Evolutionary conservation across 495 filamentous ascomycete genomes (phyloP).

Genomic region (Chaetomium fimeti): DNA sequence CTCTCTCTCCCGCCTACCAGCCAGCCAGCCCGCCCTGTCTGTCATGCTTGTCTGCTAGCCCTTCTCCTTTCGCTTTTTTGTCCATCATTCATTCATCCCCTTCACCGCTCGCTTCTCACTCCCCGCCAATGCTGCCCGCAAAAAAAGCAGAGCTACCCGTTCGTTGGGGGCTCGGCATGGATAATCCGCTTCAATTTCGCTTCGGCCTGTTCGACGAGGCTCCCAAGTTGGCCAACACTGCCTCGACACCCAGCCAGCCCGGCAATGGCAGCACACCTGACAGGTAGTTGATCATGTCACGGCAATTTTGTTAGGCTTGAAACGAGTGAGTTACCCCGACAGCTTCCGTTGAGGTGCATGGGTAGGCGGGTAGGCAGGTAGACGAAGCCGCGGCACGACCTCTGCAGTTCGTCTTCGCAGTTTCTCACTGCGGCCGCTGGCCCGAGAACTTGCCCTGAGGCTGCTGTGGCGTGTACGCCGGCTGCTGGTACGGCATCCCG

Average conservation of each 20-base stretch:
- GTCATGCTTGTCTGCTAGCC: not conserved
- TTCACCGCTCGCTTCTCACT: not conserved
- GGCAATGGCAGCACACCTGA: not conserved
- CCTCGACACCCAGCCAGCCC: not conserved
- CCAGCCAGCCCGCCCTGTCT: too few relatives aligned
- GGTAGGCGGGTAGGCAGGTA: constrained; percentile 1
- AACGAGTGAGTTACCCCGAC: constrained; percentile 9
- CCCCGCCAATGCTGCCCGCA: not conserved
- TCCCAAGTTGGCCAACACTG: not conserved
- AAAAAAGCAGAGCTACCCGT: not conserved
- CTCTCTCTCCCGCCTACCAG: not conserved
- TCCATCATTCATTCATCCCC: not conserved
- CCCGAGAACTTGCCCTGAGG: constrained; percentile 62
- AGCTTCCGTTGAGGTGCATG: not conserved
- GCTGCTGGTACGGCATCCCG: constrained; percentile 64
- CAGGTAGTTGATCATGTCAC: not conserved
- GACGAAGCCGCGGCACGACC: constrained; percentile 4
- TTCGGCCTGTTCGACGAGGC: not conserved
- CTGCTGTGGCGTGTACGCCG: constrained; percentile 61
- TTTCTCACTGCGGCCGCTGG: constrained; percentile 37
- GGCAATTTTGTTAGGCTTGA: not conserved
- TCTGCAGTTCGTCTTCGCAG: not conserved
- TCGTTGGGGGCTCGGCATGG: not conserved
- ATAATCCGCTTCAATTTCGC: not conserved
- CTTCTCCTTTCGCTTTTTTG: not conserved